A percentile compares a stretch with the other conserved stretches of the same genome.
Evolutionary conservation across 768 basidiomycete genomes (phyloP).

Genomic region (Kwoniella newhampshirensis): DNA sequence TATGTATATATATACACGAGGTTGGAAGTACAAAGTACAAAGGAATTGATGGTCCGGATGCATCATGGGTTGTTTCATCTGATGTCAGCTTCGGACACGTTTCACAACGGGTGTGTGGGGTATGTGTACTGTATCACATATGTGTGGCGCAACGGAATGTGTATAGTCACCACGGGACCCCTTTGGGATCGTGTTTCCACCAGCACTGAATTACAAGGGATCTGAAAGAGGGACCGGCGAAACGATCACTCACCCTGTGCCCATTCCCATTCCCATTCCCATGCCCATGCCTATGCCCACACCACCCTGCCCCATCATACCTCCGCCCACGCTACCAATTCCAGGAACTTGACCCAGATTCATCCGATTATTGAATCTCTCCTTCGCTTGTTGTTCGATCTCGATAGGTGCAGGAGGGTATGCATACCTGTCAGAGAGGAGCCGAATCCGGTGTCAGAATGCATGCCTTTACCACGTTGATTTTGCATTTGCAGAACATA

Average conservation of each 20-base stretch:
- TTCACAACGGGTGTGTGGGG: no score
- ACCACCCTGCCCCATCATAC: constrained; percentile 2
- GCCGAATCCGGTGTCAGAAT: background rate
- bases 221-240: background rate
- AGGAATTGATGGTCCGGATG: no score
- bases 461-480: background rate
- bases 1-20: constrained; percentile 1
- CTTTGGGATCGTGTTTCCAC: no score
- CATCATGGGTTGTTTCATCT: no score
- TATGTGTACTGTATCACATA: no score
- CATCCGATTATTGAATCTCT: constrained; percentile 23
- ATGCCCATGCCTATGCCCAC: constrained; percentile 15
- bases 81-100: no score
- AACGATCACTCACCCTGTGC: constrained; percentile 8
- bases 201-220: no score
- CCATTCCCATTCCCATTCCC: constrained; percentile 15
- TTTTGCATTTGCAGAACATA: constrained; percentile 8
- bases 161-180: no score
- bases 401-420: constrained; percentile 35
- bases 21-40: background rate
- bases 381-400: constrained; percentile 28
- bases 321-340: constrained; percentile 3
- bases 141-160: no score
- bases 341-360: background rate
- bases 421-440: constrained; percentile 25